These are phyloP conservation scores for Rosellinia necatrix DNA, from an alignment of 2,329 filamentous ascomycete species.

Conservation along the genomic window DNA sequence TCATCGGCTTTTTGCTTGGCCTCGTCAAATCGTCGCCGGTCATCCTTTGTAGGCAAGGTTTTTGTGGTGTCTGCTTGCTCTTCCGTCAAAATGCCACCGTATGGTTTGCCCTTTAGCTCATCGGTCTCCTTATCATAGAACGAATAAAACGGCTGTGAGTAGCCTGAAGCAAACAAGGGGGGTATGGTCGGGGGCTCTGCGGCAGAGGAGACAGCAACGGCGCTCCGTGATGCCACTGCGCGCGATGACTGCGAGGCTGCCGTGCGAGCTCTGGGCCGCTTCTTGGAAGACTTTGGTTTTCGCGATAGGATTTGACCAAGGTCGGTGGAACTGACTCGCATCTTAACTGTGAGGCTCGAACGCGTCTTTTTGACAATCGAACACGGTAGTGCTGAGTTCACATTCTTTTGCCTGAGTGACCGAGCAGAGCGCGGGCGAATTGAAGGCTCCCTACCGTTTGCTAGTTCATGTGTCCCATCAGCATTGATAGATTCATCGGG, in stretches of 20 bases:
- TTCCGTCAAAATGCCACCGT: conserved; percentile 90
- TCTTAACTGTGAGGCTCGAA: conserved; percentile 58
- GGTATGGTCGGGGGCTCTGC: conserved; percentile 54
- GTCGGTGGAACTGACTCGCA: conserved; percentile 61
- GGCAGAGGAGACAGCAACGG: conserved; percentile 40
- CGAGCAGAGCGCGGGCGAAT: conserved; percentile 55
- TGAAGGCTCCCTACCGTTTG: conserved; percentile 42
- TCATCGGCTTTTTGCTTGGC: conserved; percentile 91
- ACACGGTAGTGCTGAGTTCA: conserved; percentile 46
- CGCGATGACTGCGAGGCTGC: conserved; percentile 41
- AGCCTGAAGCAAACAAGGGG: conserved; percentile 62
- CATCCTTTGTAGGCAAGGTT: conserved; percentile 78
- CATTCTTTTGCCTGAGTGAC: conserved; percentile 59
- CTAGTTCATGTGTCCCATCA: conserved; percentile 42
- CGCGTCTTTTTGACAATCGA: conserved; percentile 49
- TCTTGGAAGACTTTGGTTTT: conserved; percentile 63
- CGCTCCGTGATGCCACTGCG: conserved; percentile 35
- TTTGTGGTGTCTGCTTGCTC: conserved; percentile 88
- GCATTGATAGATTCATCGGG: conserved; percentile 47
- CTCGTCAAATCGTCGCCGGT: conserved; percentile 85
- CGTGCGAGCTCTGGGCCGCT: conserved; percentile 46
- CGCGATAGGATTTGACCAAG: conserved; percentile 64
- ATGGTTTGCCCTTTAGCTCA: conserved; percentile 89
- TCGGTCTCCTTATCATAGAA: conserved; percentile 89
- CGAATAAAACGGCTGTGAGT: conserved; percentile 81